phyloP scores from a whole-genome alignment of 768 basidiomycete species.

The Leccinum uliginosum region DNA sequence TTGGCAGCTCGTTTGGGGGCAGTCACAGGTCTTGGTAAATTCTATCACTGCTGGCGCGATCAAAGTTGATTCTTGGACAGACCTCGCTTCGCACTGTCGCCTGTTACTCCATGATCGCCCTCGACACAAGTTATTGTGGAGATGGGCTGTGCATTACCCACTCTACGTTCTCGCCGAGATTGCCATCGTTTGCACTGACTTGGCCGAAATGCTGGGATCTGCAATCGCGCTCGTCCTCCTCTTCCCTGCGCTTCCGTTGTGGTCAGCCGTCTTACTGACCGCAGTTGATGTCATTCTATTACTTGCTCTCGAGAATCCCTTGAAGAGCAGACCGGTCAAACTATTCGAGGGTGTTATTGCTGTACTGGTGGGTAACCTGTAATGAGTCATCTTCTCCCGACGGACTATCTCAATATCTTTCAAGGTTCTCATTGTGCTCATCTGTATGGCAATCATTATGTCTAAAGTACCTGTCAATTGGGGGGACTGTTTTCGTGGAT shows the following conservation, averaged over 20 bases:
- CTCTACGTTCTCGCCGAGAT: constrained; percentile 62
- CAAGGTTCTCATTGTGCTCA: constrained; percentile 65
- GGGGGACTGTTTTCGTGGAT: constrained; percentile 71
- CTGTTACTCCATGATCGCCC: constrained; percentile 62
- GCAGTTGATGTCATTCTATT: constrained; percentile 65
- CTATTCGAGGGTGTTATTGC: constrained; percentile 66
- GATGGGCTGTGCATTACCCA: constrained; percentile 61
- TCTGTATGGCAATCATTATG: constrained; percentile 77
- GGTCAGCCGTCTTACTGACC: constrained; percentile 68
- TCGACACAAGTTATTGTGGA: constrained; percentile 49
- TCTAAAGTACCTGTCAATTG: constrained; percentile 67
- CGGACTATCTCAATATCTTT: not conserved
- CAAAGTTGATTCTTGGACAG: constrained; percentile 30
- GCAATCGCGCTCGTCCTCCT: constrained; percentile 78
- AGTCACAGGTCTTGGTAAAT: constrained; percentile 73
- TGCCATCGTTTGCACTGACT: constrained; percentile 72
- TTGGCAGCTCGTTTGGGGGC: constrained; percentile 78
- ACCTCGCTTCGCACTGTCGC: constrained; percentile 62
- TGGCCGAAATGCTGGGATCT: constrained; percentile 78
- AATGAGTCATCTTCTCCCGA: not conserved
- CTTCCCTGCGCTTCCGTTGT: constrained; percentile 63
- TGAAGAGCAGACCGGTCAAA: constrained; percentile 60
- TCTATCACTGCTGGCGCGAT: not conserved
- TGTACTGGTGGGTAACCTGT: constrained; percentile 43
- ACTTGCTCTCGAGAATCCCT: constrained; percentile 66